phyloP scores from a whole-genome alignment of 805 yeast species.

The Wickerhamiella musiphila region DNA sequence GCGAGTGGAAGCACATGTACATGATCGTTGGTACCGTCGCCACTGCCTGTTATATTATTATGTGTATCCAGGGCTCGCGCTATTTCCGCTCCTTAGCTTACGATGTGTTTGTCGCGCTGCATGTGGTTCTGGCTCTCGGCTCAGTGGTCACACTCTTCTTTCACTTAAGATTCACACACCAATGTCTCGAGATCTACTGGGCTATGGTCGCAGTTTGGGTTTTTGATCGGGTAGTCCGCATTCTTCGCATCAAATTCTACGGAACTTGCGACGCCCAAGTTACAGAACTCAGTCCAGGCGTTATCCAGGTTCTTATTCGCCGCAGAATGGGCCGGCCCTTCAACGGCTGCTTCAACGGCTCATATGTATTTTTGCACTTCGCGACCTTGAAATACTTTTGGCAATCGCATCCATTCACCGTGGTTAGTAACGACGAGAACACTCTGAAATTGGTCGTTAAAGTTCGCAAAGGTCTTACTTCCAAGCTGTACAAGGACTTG shows the following conservation, averaged over 20 bases:
- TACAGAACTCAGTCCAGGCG: slow-evolving; percentile 27
- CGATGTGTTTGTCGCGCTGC: slow-evolving; percentile 41
- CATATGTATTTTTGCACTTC: slow-evolving; percentile 37
- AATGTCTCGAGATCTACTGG: slow-evolving; percentile 34
- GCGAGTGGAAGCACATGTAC: slow-evolving; percentile 10
- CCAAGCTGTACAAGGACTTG: slow-evolving; percentile 22
- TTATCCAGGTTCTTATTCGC: slow-evolving; percentile 24
- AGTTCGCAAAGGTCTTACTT: slow-evolving; percentile 35
- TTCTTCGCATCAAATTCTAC: slow-evolving; percentile 27
- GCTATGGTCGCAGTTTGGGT: slow-evolving; percentile 48
- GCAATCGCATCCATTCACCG: slow-evolving; percentile 59
- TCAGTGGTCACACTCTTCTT: slow-evolving; percentile 40
- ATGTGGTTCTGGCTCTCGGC: slow-evolving; percentile 34
- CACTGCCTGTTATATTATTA: slow-evolving; percentile 13
- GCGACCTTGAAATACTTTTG: slow-evolving; percentile 31
- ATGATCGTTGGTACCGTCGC: slow-evolving; percentile 18
- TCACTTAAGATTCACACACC: slow-evolving; percentile 30
- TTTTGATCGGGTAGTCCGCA: slow-evolving; percentile 41
- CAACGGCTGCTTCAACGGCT: slow-evolving; percentile 40
- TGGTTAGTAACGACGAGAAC: slow-evolving; percentile 5
- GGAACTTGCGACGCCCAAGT: slow-evolving; percentile 7
- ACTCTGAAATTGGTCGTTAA: slow-evolving; percentile 4
- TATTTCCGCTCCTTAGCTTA: slow-evolving; percentile 22
- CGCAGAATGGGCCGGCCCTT: slow-evolving; percentile 10
- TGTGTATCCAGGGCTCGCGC: slow-evolving; percentile 24